Percentiles rank a stretch among this genome's conserved stretches.
Evolutionary conservation across 257 asterid genomes (phyloP).

Genomic region (Nicotiana benthamiana): DNA sequence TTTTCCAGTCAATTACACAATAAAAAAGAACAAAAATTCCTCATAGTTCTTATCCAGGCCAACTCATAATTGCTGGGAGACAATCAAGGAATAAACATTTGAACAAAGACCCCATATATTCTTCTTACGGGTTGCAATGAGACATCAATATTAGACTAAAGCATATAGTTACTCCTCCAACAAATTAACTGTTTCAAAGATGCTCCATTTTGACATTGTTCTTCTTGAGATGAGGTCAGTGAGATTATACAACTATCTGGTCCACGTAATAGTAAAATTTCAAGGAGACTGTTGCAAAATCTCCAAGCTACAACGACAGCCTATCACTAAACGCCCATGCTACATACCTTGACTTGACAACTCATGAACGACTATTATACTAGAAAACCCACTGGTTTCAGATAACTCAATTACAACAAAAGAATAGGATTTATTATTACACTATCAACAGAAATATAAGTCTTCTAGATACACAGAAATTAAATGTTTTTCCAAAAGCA

Average conservation of each 20-base stretch:
- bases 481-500: neutral
- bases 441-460: neutral
- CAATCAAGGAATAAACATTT: neutral
- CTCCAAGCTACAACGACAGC: neutral
- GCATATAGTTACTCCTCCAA: neutral
- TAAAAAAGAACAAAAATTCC: neutral
- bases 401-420: neutral
- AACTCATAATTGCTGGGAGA: neutral
- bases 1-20: neutral
- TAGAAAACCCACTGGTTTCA: neutral
- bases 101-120: neutral
- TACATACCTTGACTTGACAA: neutral
- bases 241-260: neutral
- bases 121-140: neutral
- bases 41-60: neutral
- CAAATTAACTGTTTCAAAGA: neutral
- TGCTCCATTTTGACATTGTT: neutral
- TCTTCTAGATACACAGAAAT: neutral
- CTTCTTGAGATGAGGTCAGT: neutral
- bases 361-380: neutral
- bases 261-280: neutral
- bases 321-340: neutral
- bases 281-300: neutral
- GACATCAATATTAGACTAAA: neutral
- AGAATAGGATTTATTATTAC: neutral